Conservation (phyloP, 1,139 yeast species). For the Casaregolazyma lundiana region DNA sequence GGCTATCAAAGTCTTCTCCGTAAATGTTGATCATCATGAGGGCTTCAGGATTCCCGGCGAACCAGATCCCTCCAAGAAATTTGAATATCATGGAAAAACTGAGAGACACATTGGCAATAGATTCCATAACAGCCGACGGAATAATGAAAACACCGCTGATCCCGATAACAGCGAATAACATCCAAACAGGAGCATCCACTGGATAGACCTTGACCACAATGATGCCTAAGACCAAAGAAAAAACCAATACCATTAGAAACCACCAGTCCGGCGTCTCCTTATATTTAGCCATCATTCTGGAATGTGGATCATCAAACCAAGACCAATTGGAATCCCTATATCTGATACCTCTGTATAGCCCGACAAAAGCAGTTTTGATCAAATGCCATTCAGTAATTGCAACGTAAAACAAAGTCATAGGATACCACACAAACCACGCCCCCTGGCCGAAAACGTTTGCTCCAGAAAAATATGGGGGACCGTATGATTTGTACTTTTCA, state of each 20-base stretch:
- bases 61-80: conserved; percentile 56
- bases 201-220: conserved; percentile 37
- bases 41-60: conserved; percentile 58
- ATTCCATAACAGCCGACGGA: conserved; percentile 42
- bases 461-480: conserved; percentile 43
- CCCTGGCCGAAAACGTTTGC: conserved; percentile 36
- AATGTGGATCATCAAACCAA: conserved; percentile 49
- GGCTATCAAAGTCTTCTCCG: conserved; percentile 56
- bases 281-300: conserved; percentile 49
- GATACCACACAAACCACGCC: conserved; percentile 24
- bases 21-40: conserved; percentile 52
- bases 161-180: conserved; percentile 50
- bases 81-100: conserved; percentile 52
- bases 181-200: conserved; percentile 44
- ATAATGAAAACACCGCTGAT: conserved; percentile 51
- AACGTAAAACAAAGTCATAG: conserved; percentile 21
- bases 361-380: conserved; percentile 20
- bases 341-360: conserved; percentile 12
- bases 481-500: conserved; percentile 27
- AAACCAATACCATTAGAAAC: conserved; percentile 45
- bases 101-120: conserved; percentile 49
- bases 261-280: conserved; percentile 52
- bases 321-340: conserved; percentile 31
- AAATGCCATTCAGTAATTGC: conserved; percentile 22
- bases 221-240: conserved; percentile 49